A percentile compares a stretch with the other conserved stretches of the same genome.
These are phyloP conservation scores for Podospora tetraspora DNA, from an alignment of 495 filamentous ascomycete species.

Conservation along the genomic window DNA sequence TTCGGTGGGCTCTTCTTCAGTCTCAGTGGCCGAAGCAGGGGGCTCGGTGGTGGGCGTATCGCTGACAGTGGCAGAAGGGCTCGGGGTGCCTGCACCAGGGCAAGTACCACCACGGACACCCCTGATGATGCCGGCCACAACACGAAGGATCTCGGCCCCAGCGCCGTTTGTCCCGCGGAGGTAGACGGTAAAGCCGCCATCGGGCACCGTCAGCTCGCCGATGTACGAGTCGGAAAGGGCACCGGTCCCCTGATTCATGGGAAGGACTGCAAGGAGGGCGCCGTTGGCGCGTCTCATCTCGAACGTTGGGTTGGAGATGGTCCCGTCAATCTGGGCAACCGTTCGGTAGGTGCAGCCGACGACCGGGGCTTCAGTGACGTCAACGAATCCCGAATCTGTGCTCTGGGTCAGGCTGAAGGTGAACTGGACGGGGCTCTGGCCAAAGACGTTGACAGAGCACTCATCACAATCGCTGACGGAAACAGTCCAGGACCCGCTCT, in stretches of 20 bases:
- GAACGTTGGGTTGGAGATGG: neutral
- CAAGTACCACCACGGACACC: neutral
- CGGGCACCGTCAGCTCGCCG: constrained; percentile 2
- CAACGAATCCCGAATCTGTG: too few species aligned
- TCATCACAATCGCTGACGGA: constrained; percentile 4
- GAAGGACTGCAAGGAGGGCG: neutral
- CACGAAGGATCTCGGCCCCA: neutral
- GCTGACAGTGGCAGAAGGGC: neutral
- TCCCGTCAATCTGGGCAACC: neutral
- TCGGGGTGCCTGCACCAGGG: neutral
- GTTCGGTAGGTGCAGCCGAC: neutral
- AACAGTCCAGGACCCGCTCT: constrained; percentile 1
- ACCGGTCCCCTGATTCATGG: neutral
- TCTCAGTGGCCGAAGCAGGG: neutral
- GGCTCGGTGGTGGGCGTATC: neutral
- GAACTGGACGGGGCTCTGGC: neutral
- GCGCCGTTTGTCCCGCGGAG: neutral
- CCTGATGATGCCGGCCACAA: neutral
- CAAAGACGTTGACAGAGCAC: constrained; percentile 6
- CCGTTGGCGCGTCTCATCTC: constrained; percentile 3
- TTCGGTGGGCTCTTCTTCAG: neutral
- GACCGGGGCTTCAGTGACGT: neutral
- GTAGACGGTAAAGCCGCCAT: neutral
- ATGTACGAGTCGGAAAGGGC: neutral
- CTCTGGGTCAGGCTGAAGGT: neutral